A percentile compares a stretch with the other conserved stretches of the same genome.
Evolutionary conservation across 352 stramenopile species (phyloP).

Genomic region (Blastocystis sp.): DNA sequence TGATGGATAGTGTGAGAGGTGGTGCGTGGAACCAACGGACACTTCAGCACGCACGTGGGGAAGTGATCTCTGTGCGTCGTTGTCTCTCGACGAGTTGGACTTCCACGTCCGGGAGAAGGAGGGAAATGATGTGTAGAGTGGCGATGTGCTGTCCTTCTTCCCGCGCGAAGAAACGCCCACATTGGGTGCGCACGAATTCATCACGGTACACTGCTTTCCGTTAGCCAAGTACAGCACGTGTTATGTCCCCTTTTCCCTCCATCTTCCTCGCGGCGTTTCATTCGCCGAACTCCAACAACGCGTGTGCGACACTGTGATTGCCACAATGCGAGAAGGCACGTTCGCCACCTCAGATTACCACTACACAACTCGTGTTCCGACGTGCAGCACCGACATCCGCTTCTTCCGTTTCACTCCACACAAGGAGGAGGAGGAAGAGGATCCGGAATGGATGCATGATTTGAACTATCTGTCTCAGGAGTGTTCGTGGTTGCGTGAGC

Average conservation of each 20-base stretch:
- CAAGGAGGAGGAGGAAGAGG: not conserved
- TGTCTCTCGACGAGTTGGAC: not conserved
- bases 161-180: not conserved
- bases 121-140: not conserved
- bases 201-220: constrained; percentile 38
- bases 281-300: not conserved
- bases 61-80: not conserved
- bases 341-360: not conserved
- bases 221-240: constrained; percentile 22
- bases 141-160: not conserved
- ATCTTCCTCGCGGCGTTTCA: not conserved
- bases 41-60: not conserved
- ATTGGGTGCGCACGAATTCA: not conserved
- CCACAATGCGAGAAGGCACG: not conserved
- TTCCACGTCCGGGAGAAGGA: not conserved
- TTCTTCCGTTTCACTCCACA: constrained; percentile 33
- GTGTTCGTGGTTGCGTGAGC: constrained; percentile 2
- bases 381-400: not conserved
- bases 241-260: not conserved
- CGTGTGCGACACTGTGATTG: not conserved
- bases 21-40: not conserved
- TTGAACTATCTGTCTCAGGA: not conserved
- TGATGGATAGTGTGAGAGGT: not conserved
- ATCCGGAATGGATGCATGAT: not conserved
- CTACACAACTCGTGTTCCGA: not conserved